Evolutionary conservation across 176 grass and related monocot species (phyloP), one percentile per base, ranked within the genome.

Genomic region (Poa pratensis): DNA sequence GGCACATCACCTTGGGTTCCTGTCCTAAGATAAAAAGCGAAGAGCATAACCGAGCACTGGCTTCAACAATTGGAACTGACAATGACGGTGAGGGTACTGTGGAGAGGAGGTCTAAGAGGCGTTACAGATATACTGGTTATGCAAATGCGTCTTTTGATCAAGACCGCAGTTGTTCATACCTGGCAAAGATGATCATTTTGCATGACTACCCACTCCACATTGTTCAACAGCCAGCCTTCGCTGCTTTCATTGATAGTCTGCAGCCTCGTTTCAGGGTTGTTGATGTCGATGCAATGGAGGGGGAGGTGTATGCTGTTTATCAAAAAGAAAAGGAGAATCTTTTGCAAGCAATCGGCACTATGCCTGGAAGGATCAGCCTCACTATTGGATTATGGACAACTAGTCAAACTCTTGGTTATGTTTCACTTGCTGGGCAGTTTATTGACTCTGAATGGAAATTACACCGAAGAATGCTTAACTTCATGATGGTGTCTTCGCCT

Each of bases 401-500:
- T 8, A 93, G 88, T 84, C 91, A 93, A 54, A 93, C 91, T 43
- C 85, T 93, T 58, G 91, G 91, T n/a, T 93, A 93, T 77, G 83
- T 93, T 84, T 90, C 85, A 9, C 81, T 93, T 40, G 71, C 85
- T 40, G 91, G 88, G 45, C 91, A 93, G 46, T 93, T 90, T 73
- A 90, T 93, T 32, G 91, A 93, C 71, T 81, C 88, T 7, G 91
- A 93, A 40, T 93, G 88, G 88, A 93, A 87, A 48, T 57, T 93
- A 67, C 77, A 93, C 48, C 74, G 77, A 73, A 87, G 91, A 69
- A 90, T 93, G 88, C 85, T 93, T 12, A 93, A 87, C 85, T 93
- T 93, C 88, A 88, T 93, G 91, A 90, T 93, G 91, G 91, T 93
- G 23, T 93, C 91, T 79, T 93, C 91, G 20, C 88, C 91, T 85